Evolutionary conservation across 345 rosid genomes (phyloP).

Genomic region (Gossypium bickii): DNA sequence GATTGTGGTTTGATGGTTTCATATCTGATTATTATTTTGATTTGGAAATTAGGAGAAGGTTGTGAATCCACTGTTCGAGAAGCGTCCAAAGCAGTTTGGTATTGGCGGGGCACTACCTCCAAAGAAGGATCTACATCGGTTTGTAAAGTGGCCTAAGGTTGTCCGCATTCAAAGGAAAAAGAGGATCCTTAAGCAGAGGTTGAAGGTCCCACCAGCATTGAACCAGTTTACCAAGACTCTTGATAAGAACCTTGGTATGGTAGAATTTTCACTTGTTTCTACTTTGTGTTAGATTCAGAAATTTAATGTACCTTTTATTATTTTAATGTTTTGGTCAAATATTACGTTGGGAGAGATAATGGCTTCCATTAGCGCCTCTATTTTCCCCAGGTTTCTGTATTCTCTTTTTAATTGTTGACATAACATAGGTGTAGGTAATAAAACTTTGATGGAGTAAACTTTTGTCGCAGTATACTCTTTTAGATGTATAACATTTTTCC

Average conservation of each 20-base stretch:
- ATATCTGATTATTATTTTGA: background rate
- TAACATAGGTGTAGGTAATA: background rate
- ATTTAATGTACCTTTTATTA: background rate
- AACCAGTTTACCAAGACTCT: slow-evolving; percentile 54
- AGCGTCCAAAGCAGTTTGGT: slow-evolving; percentile 55
- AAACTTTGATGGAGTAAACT: background rate
- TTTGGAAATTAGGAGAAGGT: slow-evolving; percentile 36
- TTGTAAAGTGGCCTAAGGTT: slow-evolving; percentile 55
- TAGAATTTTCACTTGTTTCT: background rate
- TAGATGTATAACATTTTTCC: background rate
- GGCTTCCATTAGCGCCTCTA: background rate
- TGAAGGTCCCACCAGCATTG: slow-evolving; percentile 60
- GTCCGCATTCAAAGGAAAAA: slow-evolving; percentile 53
- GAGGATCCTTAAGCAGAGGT: slow-evolving; percentile 44
- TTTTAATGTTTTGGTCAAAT: background rate
- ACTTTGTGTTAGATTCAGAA: background rate
- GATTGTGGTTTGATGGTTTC: background rate
- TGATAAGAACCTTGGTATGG: slow-evolving; percentile 50
- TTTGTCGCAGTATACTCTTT: background rate
- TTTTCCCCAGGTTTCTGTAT: background rate
- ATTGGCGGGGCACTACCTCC: slow-evolving; percentile 57
- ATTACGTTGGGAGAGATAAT: background rate
- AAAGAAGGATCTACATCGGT: slow-evolving; percentile 44
- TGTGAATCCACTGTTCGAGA: slow-evolving; percentile 46
- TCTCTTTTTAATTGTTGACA: background rate